Conservation (phyloP, 1,284 basidiomycete species). For the Thelephora terrestris region DNA sequence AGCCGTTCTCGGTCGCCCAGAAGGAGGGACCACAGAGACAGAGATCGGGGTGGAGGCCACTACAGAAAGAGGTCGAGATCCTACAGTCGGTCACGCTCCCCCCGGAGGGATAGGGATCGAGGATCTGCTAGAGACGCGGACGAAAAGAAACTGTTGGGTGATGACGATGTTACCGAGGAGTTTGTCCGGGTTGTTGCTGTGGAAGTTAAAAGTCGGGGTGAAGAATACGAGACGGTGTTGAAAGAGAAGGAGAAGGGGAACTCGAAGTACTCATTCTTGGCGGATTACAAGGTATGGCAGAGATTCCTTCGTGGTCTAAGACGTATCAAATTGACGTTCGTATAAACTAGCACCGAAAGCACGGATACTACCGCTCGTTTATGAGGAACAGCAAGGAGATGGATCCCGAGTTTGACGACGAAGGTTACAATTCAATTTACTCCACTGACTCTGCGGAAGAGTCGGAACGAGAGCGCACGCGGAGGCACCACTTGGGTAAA, state of each 20-base stretch:
- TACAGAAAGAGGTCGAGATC: conserved; percentile 14
- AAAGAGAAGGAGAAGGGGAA: conserved; percentile 73
- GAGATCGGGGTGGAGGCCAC: conserved; percentile 21
- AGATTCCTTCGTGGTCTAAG: neutral
- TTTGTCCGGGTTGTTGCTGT: conserved; percentile 81
- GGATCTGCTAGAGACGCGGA: conserved; percentile 26
- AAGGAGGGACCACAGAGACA: conserved; percentile 3
- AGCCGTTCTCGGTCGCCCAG: conserved; percentile 31
- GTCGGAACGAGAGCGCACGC: conserved; percentile 72
- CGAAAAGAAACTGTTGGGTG: conserved; percentile 28
- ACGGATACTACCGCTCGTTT: conserved; percentile 73
- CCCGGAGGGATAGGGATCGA: conserved; percentile 27
- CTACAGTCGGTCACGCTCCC: conserved; percentile 36
- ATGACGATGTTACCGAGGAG: conserved; percentile 67
- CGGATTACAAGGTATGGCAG: conserved; percentile 51
- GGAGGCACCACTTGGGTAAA: conserved; percentile 67
- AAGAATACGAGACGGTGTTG: conserved; percentile 67
- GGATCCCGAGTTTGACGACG: conserved; percentile 76
- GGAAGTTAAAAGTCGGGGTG: conserved; percentile 75
- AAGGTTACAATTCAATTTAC: conserved; percentile 86
- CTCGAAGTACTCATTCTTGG: conserved; percentile 74
- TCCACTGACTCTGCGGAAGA: conserved; percentile 95
- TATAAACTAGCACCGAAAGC: conserved; percentile 56
- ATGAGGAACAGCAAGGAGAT: conserved; percentile 52
- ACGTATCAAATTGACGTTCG: neutral